Evolutionary conservation across 305 asterid species (phyloP), one percentile per base, ranked within the genome.

Genomic region (Fraxinus velutina): DNA sequence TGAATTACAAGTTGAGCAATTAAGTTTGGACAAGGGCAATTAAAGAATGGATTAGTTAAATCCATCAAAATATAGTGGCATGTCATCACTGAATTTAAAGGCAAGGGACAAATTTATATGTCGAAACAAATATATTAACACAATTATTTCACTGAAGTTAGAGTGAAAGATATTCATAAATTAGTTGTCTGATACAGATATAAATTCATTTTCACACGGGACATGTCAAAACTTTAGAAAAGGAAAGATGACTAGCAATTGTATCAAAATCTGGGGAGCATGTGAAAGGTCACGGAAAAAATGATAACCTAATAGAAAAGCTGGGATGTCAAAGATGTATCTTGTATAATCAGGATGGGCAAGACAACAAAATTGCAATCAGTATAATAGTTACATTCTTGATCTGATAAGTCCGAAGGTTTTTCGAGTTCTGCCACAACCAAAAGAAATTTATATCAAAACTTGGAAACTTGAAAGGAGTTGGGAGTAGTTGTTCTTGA

Each of bases 381-480:
- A 9, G 4, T 27, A 27, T 66, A 24, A 10, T 27, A 33, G 37
- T 66, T 66, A 62, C 27, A 33, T 80, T 70, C 79, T 76, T 76
- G 78, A 42, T 66, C 32, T 24, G 76, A 74, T 57, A 73, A 68
- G 62, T 68, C 57, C 47, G 64, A 57, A 70, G 82, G 82, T 21
- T 77, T 76, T 73, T 57, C 70, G 36, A 72, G 83, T 81, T 76
- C 15, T 76, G 24, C 33, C 66, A 77, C 74, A 50, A 29, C 64
- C 62, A 57, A 27, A 22, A 68, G 81, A 78, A 34, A 64, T 81
- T 73, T 79, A 78, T 42, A 79, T 81, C 50, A 64, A 39, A 80
- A 80, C 77, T 74, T 74, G 36, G 52, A 68, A 78, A 83, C 13
- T 70, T 72, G 66, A 68, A 68, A 75, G 70, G 75, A 78, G 12